Conservation (phyloP, 208 protist species). For the Kentomonas sorsogonicus region DNA sequence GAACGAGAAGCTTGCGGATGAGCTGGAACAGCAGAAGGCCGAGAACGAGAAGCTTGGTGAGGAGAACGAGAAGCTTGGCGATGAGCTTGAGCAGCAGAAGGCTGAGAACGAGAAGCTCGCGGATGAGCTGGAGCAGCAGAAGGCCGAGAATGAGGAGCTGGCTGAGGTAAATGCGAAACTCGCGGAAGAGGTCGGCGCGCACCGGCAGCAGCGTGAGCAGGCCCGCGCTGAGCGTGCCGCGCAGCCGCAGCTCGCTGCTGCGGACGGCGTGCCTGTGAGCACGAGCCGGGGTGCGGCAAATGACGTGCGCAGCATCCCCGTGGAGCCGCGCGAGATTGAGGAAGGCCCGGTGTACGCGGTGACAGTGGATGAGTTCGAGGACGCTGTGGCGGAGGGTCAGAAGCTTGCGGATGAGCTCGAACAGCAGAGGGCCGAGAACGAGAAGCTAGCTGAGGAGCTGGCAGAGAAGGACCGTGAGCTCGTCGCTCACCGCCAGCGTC, state of each 20-base stretch:
- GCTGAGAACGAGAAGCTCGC: conserved; percentile 12
- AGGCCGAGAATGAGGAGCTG: conserved; percentile 3
- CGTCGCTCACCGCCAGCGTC: no score
- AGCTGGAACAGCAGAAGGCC: conserved; percentile 2
- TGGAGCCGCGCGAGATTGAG: neutral
- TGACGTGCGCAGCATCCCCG: neutral
- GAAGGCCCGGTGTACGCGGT: neutral
- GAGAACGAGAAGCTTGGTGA: neutral
- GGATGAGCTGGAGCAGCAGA: conserved; percentile 6
- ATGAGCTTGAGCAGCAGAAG: neutral
- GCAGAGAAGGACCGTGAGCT: neutral
- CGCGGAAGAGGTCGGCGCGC: neutral
- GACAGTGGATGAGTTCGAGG: neutral
- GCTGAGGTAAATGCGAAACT: neutral
- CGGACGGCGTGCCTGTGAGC: neutral
- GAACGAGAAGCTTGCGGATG: conserved; percentile 13
- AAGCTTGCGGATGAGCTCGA: conserved; percentile 6
- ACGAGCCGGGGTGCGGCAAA: neutral
- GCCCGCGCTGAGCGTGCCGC: neutral
- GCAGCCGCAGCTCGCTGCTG: conserved; percentile 4
- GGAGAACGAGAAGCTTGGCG: conserved; percentile 13
- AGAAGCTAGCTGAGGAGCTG: conserved; percentile 3
- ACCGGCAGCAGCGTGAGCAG: neutral
- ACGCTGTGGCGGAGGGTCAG: neutral
- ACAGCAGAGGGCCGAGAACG: neutral